A percentile compares a stretch with the other conserved stretches of the same genome.
Evolutionary conservation across 2,329 filamentous ascomycete genomes (phyloP).

Genomic region (Cucurbitaria berberidis): DNA sequence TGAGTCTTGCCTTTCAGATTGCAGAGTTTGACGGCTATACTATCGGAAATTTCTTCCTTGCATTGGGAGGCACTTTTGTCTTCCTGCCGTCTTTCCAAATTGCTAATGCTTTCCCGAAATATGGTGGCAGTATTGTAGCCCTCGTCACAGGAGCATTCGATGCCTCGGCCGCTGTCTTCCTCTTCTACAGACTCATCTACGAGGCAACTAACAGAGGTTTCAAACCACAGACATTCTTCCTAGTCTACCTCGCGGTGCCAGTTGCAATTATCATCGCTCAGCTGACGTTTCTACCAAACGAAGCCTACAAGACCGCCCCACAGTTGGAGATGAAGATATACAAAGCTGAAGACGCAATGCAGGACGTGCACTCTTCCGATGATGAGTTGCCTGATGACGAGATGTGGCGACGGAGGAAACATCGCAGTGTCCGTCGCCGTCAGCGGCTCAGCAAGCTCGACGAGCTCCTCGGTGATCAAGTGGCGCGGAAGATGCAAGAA

Average conservation of each 20-base stretch:
- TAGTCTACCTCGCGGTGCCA: constrained; percentile 74
- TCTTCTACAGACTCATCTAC: constrained; percentile 75
- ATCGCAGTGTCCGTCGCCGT: constrained; percentile 54
- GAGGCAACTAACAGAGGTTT: constrained; percentile 64
- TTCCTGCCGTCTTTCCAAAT: constrained; percentile 86
- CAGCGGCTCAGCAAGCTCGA: constrained; percentile 72
- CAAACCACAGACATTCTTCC: constrained; percentile 72
- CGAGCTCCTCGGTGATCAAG: constrained; percentile 69
- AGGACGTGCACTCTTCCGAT: constrained; percentile 61
- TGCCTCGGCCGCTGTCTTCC: constrained; percentile 78
- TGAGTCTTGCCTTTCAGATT: constrained; percentile 47
- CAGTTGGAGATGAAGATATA: constrained; percentile 47
- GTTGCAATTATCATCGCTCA: constrained; percentile 69
- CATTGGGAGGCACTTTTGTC: constrained; percentile 79
- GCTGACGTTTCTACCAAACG: constrained; percentile 72
- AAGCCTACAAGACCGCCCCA: constrained; percentile 74
- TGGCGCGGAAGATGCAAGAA: constrained; percentile 66
- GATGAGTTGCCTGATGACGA: constrained; percentile 58
- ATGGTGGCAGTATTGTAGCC: constrained; percentile 80
- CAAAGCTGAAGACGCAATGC: constrained; percentile 37
- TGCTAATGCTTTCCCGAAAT: constrained; percentile 79
- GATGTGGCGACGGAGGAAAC: constrained; percentile 53
- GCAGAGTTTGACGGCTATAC: constrained; percentile 59
- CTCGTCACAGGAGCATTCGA: constrained; percentile 83
- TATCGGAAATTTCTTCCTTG: constrained; percentile 75